A percentile compares a stretch with the other conserved stretches of the same genome.
Conservation (phyloP, 1,284 basidiomycete genomes). For the Ustilago trichophora region DNA sequence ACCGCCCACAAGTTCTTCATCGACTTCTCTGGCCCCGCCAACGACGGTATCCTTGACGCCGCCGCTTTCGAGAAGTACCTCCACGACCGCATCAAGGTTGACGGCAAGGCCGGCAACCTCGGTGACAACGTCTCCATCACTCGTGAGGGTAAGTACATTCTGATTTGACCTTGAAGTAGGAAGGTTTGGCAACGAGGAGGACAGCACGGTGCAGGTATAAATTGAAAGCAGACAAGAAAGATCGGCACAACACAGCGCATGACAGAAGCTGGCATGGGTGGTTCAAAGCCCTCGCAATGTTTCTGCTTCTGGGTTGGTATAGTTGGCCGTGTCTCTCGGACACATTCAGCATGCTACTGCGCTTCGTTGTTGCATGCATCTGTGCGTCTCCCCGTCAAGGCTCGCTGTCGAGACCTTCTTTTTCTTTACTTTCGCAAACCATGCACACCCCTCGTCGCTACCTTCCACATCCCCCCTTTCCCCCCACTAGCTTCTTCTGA, state of each 20-base stretch:
- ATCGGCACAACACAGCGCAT: too few species aligned
- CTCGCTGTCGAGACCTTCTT: neutral
- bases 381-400: neutral
- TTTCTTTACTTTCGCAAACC: neutral
- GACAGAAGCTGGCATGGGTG: neutral
- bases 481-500: neutral
- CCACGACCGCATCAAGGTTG: constrained; percentile 91
- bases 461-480: neutral
- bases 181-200: neutral
- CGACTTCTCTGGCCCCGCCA: constrained; percentile 91
- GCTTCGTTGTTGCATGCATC: neutral
- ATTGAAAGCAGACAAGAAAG: too few species aligned
- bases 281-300: neutral
- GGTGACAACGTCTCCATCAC: constrained; percentile 67
- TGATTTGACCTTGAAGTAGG: neutral
- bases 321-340: neutral
- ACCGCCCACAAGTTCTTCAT: constrained; percentile 91
- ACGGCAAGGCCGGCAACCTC: constrained; percentile 73
- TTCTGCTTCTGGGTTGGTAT: neutral
- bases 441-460: neutral
- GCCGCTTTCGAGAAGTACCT: constrained; percentile 92
- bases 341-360: too few species aligned
- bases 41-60: constrained; percentile 88
- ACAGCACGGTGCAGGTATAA: too few species aligned
- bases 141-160: constrained; percentile 65